These are phyloP conservation scores for Tolypocladium album DNA, from an alignment of 2,329 filamentous ascomycete genomes.

Conservation along the genomic window DNA sequence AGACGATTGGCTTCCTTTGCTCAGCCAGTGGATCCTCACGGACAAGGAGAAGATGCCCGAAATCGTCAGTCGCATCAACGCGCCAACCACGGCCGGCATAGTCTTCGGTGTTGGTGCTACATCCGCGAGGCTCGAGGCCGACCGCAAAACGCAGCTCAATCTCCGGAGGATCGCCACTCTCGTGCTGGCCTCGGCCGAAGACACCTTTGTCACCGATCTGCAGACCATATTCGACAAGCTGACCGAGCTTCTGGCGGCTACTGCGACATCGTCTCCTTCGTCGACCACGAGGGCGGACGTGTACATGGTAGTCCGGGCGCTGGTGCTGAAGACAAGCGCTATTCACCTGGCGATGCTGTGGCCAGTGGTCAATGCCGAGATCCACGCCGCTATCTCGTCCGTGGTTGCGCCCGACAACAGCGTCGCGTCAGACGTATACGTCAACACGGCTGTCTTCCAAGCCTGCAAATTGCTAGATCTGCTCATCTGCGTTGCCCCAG, in stretches of 20 bases:
- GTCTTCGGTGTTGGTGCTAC: conserved; percentile 98
- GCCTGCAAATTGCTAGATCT: conserved; percentile 89
- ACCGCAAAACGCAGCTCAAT: conserved; percentile 84
- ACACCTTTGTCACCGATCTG: conserved; percentile 72
- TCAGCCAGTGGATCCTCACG: conserved; percentile 72
- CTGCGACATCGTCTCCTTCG: conserved; percentile 81
- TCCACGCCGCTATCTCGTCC: conserved; percentile 70
- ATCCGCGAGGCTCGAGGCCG: conserved; percentile 86
- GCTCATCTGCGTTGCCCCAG: conserved; percentile 74
- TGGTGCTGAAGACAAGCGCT: conserved; percentile 68
- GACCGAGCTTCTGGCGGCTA: conserved; percentile 76
- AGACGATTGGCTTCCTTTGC: conserved; percentile 68
- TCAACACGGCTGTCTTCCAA: conserved; percentile 68
- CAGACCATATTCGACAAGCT: conserved; percentile 68
- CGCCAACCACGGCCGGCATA: conserved; percentile 87
- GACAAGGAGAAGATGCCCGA: conserved; percentile 88
- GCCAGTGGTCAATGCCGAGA: conserved; percentile 80
- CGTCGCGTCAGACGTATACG: conserved; percentile 59
- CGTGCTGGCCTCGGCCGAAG: conserved; percentile 63
- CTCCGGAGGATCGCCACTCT: conserved; percentile 73
- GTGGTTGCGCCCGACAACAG: conserved; percentile 58
- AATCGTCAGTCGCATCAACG: conserved; percentile 63
- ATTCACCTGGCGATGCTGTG: conserved; percentile 77
- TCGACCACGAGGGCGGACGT: conserved; percentile 81
- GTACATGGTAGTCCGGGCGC: conserved; percentile 75